Base-by-base conservation (phyloP, 225 moss, liverwort and hornwort species). In the Marchantia polymorpha region DNA sequence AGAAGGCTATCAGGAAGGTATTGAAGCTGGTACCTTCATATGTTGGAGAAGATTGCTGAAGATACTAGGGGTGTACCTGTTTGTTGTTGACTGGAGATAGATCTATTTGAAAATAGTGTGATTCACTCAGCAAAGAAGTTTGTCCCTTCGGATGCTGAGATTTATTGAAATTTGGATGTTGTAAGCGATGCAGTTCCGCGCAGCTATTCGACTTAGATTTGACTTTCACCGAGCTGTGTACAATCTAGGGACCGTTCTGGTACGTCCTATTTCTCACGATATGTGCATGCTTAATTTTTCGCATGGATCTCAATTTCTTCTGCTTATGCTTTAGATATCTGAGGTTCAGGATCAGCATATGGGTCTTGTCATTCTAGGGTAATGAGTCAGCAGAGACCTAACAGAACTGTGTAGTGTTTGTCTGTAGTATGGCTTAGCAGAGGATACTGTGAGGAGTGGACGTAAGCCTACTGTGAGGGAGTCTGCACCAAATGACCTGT, bases 221-320 rank as follows among this genome's bases (percentile, higher is more conserved):
- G 97, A 99, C 87, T 99, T 99, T 81, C 97, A 99, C 85, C 94
- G 97, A 77, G 97, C 97, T 64, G 92, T 99, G 83, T 99, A 99
- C 86, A 99, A 99, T 80, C 94, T 99, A 87, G 97, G 97, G 83
- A 99, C 97, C 75, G 97, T 99, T 79, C 67, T 99, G 91, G 96
- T 97, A 87, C 64, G 88, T 86, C 19, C 16, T 25, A 10, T 61
- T 61, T 61, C 61, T 17, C 27, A 30, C 14, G 10, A 12, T 29
- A 67, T 6, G 7, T 61, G 61, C 59, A 59, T 11, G 59, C 2
- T 61, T 23, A n/a, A 23, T 61, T 3, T 7, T n/a, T 19, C 23
- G 60, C 23, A 22, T 2, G 12, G 22, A 7, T 71, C 46, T 50
- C 8, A n/a, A n/a, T 1, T 51, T 22, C 4, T 17, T 10, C 10